Evolutionary conservation across 352 stramenopile genomes (phyloP), one percentile per base, ranked within the genome.

Genomic region (Phytophthora fragariae): DNA sequence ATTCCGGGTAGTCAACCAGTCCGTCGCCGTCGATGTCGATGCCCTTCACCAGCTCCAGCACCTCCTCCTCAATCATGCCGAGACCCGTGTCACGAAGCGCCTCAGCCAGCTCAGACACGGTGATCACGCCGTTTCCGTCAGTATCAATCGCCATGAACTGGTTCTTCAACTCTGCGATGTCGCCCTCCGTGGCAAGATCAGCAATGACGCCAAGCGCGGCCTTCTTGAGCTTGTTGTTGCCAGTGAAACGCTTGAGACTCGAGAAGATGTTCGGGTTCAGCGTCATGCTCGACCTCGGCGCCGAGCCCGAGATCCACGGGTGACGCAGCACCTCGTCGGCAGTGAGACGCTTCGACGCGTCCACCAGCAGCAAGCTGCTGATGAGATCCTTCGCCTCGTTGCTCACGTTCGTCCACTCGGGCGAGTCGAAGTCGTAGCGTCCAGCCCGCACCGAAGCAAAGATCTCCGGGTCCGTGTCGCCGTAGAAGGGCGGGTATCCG

Each of bases 401-500:
- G 63, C 86, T 94, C 64, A 97, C 90, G 17, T 89, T 81, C 21
- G 83, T 85, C 91, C 91, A 97, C 64, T 95, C 89, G 21, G 88
- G 86, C 27, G 89, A 93, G 68, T 95, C 88, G 56, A 96, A 97
- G 76, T 94, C 91, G 63, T 95, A 96, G 56, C 84, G 80, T 27
- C 87, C 88, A 49, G 84, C 80, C 59, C 88, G 88, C 66, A 97
- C 89, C 5, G 85, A 92, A 5, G 86, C 82, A 62, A 97, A 97
- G 68, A 98, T 97, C 76, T 97, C 90, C 1, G 85, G 86, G 64
- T 98, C 96, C 47, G 94, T 98, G 64, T 98, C 95, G 54, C 97
- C 97, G 67, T 98, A 98, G 86, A 99, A 99, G 8, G 97, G 98
- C 7, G 97, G 91, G 71, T 98, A 98, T 21, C 98, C 96, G 60